phyloP scores from a whole-genome alignment of 805 yeast species.

The Candida ipomoeae region DNA sequence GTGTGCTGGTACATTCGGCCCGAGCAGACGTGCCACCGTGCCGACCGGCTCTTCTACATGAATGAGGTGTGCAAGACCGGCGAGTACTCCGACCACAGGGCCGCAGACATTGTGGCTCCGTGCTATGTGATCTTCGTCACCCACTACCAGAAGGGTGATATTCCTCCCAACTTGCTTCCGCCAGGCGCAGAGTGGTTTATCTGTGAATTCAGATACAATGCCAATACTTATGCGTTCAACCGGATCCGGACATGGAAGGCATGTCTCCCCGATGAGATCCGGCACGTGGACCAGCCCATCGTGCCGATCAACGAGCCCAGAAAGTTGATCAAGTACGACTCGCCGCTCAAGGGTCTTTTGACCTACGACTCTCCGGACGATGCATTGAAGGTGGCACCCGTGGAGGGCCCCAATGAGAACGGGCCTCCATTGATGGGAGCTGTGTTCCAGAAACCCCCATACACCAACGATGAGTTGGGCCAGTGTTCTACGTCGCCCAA shows the following conservation, averaged over 20 bases:
- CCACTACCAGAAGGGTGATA: constrained; percentile 91
- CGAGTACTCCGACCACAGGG: constrained; percentile 90
- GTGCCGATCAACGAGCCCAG: constrained; percentile 65
- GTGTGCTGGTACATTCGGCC: constrained; percentile 98
- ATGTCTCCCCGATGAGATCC: constrained; percentile 93
- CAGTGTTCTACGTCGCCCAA: constrained; percentile 50
- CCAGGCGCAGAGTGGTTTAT: constrained; percentile 82
- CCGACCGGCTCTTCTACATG: constrained; percentile 81
- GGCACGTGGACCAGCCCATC: constrained; percentile 73
- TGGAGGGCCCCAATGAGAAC: constrained; percentile 66
- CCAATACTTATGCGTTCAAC: constrained; percentile 83
- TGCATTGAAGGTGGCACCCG: constrained; percentile 80
- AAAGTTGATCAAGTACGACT: constrained; percentile 68
- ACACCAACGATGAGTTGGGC: constrained; percentile 78
- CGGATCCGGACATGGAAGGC: constrained; percentile 98
- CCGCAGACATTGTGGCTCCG: constrained; percentile 84
- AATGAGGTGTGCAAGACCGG: constrained; percentile 97
- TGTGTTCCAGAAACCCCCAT: constrained; percentile 73
- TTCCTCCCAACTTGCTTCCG: constrained; percentile 58
- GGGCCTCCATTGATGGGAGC: constrained; percentile 96
- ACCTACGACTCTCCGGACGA: constrained; percentile 68
- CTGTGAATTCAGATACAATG: constrained; percentile 93
- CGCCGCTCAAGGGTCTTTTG: constrained; percentile 77
- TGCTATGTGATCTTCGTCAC: constrained; percentile 95
- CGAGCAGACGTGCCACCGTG: constrained; percentile 94